These are phyloP conservation scores for Epichloe aotearoae DNA, from an alignment of 2,329 filamentous ascomycete genomes.

Conservation along the genomic window DNA sequence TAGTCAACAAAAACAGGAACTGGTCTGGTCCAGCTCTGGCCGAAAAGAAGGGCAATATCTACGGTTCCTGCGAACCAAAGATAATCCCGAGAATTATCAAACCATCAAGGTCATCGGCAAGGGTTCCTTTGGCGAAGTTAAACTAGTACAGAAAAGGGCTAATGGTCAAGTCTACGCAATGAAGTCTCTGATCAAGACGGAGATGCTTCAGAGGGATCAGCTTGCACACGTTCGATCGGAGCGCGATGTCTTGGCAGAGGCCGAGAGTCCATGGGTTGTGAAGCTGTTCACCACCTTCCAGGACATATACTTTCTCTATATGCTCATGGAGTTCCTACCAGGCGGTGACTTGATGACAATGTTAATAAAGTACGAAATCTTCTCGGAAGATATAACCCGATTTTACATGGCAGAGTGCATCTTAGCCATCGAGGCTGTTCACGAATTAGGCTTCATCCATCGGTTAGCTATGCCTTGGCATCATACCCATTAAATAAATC, in stretches of 20 bases:
- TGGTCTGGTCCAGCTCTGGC: conserved; percentile 63
- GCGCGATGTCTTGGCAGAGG: conserved; percentile 93
- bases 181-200: conserved; percentile 95
- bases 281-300: conserved; percentile 98
- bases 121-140: conserved; percentile 92
- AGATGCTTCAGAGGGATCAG: conserved; percentile 99
- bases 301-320: conserved; percentile 89
- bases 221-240: conserved; percentile 94
- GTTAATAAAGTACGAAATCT: conserved; percentile 99
- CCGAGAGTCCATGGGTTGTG: conserved; percentile 97
- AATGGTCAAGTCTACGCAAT: conserved; percentile 96
- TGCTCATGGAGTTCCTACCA: conserved; percentile 98
- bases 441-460: conserved; percentile 96
- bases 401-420: conserved; percentile 99
- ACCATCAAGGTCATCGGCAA: conserved; percentile 98
- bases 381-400: conserved; percentile 93
- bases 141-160: conserved; percentile 89
- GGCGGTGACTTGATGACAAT: conserved; percentile 99
- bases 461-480: conserved; percentile 46
- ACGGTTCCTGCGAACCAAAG: conserved; percentile 84
- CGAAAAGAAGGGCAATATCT: conserved; percentile 87
- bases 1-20: conserved; percentile 59
- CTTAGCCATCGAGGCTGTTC: conserved; percentile 94
- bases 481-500: not conserved
- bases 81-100: conserved; percentile 86